phyloP scores from a whole-genome alignment of 148 eudicot species.

The Camellia granthamiana region DNA sequence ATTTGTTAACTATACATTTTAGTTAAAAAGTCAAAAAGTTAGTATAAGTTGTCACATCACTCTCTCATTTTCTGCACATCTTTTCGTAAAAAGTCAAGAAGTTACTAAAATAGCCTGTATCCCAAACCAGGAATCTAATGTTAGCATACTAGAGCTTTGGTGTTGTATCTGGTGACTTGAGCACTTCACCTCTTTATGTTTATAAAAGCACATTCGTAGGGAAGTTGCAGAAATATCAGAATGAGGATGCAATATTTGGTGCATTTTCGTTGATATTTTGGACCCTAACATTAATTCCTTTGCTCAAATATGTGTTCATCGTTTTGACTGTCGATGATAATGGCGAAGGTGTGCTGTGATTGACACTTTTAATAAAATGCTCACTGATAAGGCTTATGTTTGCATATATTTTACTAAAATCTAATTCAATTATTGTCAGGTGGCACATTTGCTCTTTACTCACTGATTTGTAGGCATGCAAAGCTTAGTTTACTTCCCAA shows the following conservation, averaged over 20 bases:
- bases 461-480: conserved; percentile 91
- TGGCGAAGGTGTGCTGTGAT: conserved; percentile 73
- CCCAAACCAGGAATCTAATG: conserved; percentile 39
- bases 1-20: no score
- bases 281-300: conserved; percentile 83
- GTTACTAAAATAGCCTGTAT: no score
- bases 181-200: conserved; percentile 95
- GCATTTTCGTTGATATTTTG: conserved; percentile 88
- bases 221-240: conserved; percentile 50
- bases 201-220: conserved; percentile 67
- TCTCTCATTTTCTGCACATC: no score
- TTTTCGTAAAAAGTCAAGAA: no score
- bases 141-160: conserved; percentile 95
- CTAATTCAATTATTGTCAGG: conserved; percentile 40
- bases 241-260: conserved; percentile 69
- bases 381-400: background rate
- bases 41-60: no score
- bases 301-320: conserved; percentile 80
- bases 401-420: background rate
- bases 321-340: conserved; percentile 88
- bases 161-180: conserved; percentile 90
- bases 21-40: no score
- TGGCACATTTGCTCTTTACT: conserved; percentile 95
- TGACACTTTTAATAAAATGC: background rate
- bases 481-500: conserved; percentile 90